Evolutionary conservation across 805 yeast species (phyloP).

Genomic region (Nakazawaea pomicola): DNA sequence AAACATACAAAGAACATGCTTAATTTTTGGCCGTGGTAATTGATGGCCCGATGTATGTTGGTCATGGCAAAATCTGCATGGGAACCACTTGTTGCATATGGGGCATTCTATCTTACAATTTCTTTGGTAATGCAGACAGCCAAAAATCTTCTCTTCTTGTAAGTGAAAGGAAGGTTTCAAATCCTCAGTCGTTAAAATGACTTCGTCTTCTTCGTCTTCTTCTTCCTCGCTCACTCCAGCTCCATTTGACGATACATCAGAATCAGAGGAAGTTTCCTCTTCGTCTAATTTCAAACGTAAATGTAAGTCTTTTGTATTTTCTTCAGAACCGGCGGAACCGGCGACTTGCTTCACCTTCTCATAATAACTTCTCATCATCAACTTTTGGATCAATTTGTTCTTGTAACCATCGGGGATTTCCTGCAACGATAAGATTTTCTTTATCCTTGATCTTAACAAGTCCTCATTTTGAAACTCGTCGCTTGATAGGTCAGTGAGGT

Average conservation of each 20-base stretch:
- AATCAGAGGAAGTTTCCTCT: slow-evolving; percentile 9
- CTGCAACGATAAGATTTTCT: slow-evolving; percentile 35
- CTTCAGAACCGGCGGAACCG: background rate
- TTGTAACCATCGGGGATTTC: slow-evolving; percentile 38
- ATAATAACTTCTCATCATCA: slow-evolving; percentile 66
- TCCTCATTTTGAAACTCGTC: slow-evolving; percentile 30
- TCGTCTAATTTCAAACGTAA: background rate
- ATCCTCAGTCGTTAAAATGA: slow-evolving; percentile 43
- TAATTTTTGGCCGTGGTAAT: slow-evolving; percentile 54
- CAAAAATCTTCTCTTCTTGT: slow-evolving; percentile 41
- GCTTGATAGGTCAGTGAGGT: slow-evolving; percentile 25
- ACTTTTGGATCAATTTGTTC: slow-evolving; percentile 49
- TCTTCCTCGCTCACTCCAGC: slow-evolving; percentile 10
- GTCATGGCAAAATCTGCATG: slow-evolving; percentile 87
- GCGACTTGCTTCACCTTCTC: slow-evolving; percentile 33
- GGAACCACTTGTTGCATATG: slow-evolving; percentile 65
- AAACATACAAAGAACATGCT: slow-evolving; percentile 73
- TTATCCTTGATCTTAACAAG: slow-evolving; percentile 44
- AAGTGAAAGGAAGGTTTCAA: slow-evolving; percentile 43
- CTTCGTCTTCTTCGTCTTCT: slow-evolving; percentile 31
- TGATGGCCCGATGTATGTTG: slow-evolving; percentile 47
- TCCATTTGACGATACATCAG: slow-evolving; percentile 15
- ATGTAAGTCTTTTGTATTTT: background rate
- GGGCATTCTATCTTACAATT: slow-evolving; percentile 82
- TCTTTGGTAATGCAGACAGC: slow-evolving; percentile 81